Base-by-base conservation (phyloP, 208 protist genomes). In the Leishmania amazonensis region DNA sequence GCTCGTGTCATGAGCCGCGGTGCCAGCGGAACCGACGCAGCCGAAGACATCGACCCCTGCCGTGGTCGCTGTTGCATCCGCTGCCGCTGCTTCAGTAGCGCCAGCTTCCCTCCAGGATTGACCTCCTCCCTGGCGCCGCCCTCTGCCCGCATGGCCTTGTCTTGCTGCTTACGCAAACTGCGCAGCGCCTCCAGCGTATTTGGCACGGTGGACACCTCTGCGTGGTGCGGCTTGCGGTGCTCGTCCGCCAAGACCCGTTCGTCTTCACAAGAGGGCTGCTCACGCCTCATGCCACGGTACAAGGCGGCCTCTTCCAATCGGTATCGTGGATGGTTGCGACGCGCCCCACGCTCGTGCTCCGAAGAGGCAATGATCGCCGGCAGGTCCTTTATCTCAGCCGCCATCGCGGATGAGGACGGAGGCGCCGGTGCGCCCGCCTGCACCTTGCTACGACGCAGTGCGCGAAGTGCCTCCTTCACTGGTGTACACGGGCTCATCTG, bases 121-220 rank as follows among this genome's bases (percentile, higher is more conserved):
- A 45, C 83, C 19, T 70, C 79, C 6, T 81, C 82, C 57, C 17
- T 53, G n/a, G 68, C 35, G 13, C 53, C 45, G 62, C 71, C 62
- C 35, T 85, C 74, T 15, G 51, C 49, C 28, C 24, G 49, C 28
- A 42, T 28, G 24, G 72, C 49, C 31, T 57, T 45, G 65, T 82
- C 78, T 40, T 85, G 85, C 60, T 84, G 54, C 31, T 81, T 84
- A 40, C 89, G 87, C 53, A 93, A 71, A 65, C 71, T 87, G 68
- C 89, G 87, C 74, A 97, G 86, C 17, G 85, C 85, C 74, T 97
- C 94, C n/a, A 97, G 87, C 76, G 88, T 96, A 77, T 88, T 93
- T 9, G 93, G 93, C 60, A 93, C 76, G 19, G 82, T 78, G 2
- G 53, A 64, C 47, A 75, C 84, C 35, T 76, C 76, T 67, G 85